A percentile compares a stretch with the other conserved stretches of the same genome.
These are phyloP conservation scores for Cryptococcus sp. DNA, from an alignment of 1,284 basidiomycete genomes.

Conservation along the genomic window DNA sequence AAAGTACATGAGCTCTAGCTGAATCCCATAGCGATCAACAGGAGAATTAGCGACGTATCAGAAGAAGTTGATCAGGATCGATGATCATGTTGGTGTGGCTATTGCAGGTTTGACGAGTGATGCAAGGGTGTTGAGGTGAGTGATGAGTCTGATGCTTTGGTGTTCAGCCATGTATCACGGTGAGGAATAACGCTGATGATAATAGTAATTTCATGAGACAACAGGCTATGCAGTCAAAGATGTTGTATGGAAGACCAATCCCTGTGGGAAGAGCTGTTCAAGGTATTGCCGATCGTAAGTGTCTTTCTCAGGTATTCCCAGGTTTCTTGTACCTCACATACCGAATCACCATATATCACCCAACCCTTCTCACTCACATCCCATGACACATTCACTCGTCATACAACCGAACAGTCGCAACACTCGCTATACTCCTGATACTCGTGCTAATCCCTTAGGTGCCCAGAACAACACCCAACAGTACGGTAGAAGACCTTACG, in stretches of 20 bases:
- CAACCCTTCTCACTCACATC: neutral
- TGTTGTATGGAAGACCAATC: conserved; percentile 91
- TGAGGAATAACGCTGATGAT: neutral
- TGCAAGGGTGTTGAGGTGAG: conserved; percentile 88
- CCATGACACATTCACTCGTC: conserved; percentile 3
- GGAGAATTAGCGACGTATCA: conserved; percentile 98
- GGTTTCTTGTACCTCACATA: neutral
- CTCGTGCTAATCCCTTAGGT: conserved; percentile 54
- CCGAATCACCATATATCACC: too few species aligned
- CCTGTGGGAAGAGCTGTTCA: conserved; percentile 91
- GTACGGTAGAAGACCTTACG: conserved; percentile 95
- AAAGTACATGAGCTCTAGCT: neutral
- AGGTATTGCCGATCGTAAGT: conserved; percentile 85
- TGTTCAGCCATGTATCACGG: neutral
- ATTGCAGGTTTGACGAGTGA: conserved; percentile 98
- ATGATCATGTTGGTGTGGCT: conserved; percentile 97
- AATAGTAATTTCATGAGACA: conserved; percentile 97
- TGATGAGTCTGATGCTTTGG: conserved; percentile 2
- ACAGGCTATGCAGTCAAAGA: conserved; percentile 90
- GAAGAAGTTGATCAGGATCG: conserved; percentile 99
- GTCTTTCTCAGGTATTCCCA: neutral
- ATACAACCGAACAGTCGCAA: neutral
- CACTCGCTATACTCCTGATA: too few species aligned
- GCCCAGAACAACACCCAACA: conserved; percentile 99
- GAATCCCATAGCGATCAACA: conserved; percentile 97